Evolutionary conservation across 495 filamentous ascomycete species (phyloP).

Genomic region (Sphaerosporella brunnea): DNA sequence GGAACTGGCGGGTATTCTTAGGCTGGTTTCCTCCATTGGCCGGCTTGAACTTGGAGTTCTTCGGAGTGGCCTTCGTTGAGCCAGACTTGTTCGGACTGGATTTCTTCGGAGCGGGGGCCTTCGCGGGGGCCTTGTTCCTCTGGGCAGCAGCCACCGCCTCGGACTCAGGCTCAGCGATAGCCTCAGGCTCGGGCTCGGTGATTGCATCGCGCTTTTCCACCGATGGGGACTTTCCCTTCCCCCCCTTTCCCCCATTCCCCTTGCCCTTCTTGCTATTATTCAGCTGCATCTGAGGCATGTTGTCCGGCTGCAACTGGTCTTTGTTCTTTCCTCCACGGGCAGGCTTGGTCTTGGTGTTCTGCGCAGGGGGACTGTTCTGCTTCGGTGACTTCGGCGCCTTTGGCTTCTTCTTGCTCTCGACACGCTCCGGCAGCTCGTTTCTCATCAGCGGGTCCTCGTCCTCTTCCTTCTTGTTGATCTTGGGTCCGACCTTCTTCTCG

Average conservation of each 20-base stretch:
- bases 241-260: no score
- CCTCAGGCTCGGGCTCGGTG: not conserved
- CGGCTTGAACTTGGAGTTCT: no score
- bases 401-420: constrained; percentile 9
- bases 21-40: not conserved
- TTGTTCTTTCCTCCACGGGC: constrained; percentile 2
- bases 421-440: constrained; percentile 2
- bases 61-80: no score
- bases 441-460: constrained; percentile 7
- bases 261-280: no score
- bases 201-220: not conserved
- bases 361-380: not conserved
- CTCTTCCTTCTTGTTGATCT: constrained; percentile 5
- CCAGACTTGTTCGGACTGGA: no score
- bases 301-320: not conserved
- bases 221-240: not conserved
- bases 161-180: no score
- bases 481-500: not conserved
- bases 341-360: not conserved
- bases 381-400: constrained; percentile 8
- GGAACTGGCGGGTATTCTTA: not conserved
- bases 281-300: constrained; percentile 2
- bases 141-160: no score
- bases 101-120: no score
- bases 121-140: not conserved